Conservation (phyloP, 345 rosid genomes). For the Brassica juncea region DNA sequence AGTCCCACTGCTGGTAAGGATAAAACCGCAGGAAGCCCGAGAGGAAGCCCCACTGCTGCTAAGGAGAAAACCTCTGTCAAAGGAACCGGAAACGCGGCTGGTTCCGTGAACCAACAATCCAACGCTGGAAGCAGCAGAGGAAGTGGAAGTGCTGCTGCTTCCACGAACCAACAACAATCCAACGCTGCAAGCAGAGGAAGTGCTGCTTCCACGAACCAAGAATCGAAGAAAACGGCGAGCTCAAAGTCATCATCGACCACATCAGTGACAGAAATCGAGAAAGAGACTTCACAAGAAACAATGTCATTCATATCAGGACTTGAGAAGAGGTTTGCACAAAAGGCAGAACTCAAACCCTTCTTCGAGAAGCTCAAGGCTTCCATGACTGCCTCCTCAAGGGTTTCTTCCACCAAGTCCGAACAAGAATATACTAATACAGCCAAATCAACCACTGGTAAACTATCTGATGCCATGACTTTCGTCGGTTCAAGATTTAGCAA, state of each 20-base stretch:
- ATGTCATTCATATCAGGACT: slow-evolving; percentile 35
- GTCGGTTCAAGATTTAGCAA: slow-evolving; percentile 20
- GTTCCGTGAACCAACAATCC: background rate
- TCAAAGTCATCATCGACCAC: background rate
- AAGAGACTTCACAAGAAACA: slow-evolving; percentile 26
- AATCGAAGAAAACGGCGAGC: background rate
- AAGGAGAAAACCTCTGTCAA: background rate
- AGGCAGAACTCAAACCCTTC: slow-evolving; percentile 28
- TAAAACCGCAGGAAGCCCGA: background rate
- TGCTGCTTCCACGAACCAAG: background rate
- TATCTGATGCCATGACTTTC: slow-evolving; percentile 29
- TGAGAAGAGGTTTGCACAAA: slow-evolving; percentile 29
- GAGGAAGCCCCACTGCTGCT: slow-evolving; percentile 14
- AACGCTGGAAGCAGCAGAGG: background rate
- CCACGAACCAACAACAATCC: background rate
- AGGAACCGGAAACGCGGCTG: background rate
- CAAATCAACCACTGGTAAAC: slow-evolving; percentile 2
- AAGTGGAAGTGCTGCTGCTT: background rate
- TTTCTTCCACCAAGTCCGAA: slow-evolving; percentile 10
- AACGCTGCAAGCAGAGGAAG: background rate
- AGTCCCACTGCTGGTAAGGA: background rate
- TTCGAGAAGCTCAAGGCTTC: slow-evolving; percentile 36
- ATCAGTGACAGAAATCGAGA: slow-evolving; percentile 27
- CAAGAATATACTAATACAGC: slow-evolving; percentile 10
- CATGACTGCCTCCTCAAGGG: slow-evolving; percentile 23